Base-by-base conservation (phyloP, 2,329 filamentous ascomycete species). In the Cladophialophora psammophila region DNA sequence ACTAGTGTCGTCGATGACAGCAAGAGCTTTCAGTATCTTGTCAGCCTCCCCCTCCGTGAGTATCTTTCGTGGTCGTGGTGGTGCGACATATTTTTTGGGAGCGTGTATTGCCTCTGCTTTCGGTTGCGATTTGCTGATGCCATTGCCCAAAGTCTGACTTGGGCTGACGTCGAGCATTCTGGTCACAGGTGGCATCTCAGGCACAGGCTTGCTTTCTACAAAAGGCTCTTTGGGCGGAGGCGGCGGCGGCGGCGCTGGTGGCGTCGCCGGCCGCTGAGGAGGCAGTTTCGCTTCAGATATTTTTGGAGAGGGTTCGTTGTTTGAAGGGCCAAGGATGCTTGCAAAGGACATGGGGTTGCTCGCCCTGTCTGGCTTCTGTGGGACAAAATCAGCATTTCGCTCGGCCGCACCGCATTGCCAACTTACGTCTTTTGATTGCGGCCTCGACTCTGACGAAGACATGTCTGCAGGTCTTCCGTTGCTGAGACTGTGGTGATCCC, bases 291-390 rank as follows among this genome's bases (percentile, higher is more conserved):
- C 38, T 60, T 71, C 69, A 2, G 54, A 20, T 38, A 71, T 59
- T 53, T 70, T 67, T 64, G 74, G 61, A 69, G 76, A 68, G 64
- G 77, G 73, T 31, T 73, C 72, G 56, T 73, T 70, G 64, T 70
- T 72, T 13, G 70, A 70, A 42, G 72, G 71, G 31, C 70, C 69
- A 52, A 98, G 89, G 67, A 98, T 96, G 77, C 94, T 97, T 72
- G 93, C 95, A 76, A 98, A 95, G 5, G 94, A 95, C 94, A 97
- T 97, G 61, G 94, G 91, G 77, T 96, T 91, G 66, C 90, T 90
- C 48, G 90, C 85, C 77, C 93, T 89, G 72, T 87, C 88, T 1
- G 91, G 87, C 58, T 90, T 91, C 87, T 93, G 77, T 40, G 71
- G 57, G 50, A 61, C 7, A 65, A 50, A 64, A 48, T 77, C 62